Conservation (phyloP, 495 filamentous ascomycete species). For the Lasiosphaeria hispida region DNA sequence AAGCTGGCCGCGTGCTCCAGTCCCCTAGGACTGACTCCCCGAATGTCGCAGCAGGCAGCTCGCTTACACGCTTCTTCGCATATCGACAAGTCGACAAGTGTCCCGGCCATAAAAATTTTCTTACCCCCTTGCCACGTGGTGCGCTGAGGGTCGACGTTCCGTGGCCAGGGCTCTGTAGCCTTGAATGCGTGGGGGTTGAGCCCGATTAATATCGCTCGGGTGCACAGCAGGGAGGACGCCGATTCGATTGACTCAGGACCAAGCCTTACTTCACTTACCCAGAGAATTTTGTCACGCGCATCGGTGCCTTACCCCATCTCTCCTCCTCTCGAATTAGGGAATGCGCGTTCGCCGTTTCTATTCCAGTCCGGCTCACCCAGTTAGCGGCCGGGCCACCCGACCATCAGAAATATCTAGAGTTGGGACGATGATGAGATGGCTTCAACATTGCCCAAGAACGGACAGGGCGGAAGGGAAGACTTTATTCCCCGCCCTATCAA, state of each 20-base stretch:
- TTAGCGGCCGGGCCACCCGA: too few species aligned
- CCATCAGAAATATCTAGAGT: too few species aligned
- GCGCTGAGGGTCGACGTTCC: slow-evolving; percentile 5
- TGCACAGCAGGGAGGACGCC: background rate
- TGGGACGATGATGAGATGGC: too few species aligned
- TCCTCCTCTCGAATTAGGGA: background rate
- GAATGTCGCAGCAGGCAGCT: background rate
- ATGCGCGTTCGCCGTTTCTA: background rate
- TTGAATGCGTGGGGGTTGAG: background rate
- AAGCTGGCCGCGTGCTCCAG: background rate
- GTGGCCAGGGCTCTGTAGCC: background rate
- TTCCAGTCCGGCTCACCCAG: background rate
- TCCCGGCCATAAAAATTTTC: background rate
- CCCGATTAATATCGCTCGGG: background rate
- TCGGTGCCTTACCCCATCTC: slow-evolving; percentile 13
- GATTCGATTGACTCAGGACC: background rate
- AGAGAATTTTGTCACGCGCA: background rate
- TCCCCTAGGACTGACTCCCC: background rate
- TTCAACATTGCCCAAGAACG: too few species aligned
- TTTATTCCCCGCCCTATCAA: background rate
- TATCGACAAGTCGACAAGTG: background rate
- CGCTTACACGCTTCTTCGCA: background rate
- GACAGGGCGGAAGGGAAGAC: too few species aligned
- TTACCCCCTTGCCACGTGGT: slow-evolving; percentile 17
- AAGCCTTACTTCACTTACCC: background rate